Evolutionary conservation across 345 rosid species (phyloP), one percentile per base, ranked within the genome.

Genomic region (Hibiscus trionum): DNA sequence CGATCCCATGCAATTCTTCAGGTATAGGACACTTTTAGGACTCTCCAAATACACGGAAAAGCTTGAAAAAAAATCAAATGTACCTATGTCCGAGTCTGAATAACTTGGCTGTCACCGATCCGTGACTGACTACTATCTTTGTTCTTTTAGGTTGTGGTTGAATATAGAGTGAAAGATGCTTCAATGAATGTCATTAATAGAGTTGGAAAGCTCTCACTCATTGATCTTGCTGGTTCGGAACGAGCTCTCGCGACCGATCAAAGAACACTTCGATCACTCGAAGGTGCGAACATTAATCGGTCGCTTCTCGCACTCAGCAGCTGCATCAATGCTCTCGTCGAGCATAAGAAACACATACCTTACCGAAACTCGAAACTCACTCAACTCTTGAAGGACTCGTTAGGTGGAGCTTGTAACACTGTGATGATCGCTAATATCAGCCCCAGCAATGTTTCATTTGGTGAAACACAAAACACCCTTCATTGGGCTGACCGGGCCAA

Each of bases 401-500:
- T 93, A 60, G 97, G 98, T 27, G 97, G 98, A 63, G 82, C 85
- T 61, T 93, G 97, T 80, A 93, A 93, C 84, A 52, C 98, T 27
- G 91, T 86, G 60, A 91, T 93, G 97, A 91, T 93, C 58, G 97
- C 98, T 52, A 93, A 93, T 72, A 91, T 89, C 68, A 87, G 97
- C 79, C 98, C 98, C 4, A 86, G 96, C 88, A 89, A 84, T 86
- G 85, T 83, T 67, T 82, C 91, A 0, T 93, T 93, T 72, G 90
- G 97, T 57, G 98, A 93, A 85, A 91, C 97, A 58, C 98, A 91
- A 77, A 93, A 90, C 77, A 93, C 98, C 27, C 90, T 93, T 49
- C 97, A 91, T 60, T 93, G 98, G 98, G 98, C 98, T 56, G 90
- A 93, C 75, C 84, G 97, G 74, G 94, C 98, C 49, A 93, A 93